Evolutionary conservation across 352 stramenopile genomes (phyloP), one percentile per base, ranked within the genome.

Genomic region (Pythium coloratum): DNA sequence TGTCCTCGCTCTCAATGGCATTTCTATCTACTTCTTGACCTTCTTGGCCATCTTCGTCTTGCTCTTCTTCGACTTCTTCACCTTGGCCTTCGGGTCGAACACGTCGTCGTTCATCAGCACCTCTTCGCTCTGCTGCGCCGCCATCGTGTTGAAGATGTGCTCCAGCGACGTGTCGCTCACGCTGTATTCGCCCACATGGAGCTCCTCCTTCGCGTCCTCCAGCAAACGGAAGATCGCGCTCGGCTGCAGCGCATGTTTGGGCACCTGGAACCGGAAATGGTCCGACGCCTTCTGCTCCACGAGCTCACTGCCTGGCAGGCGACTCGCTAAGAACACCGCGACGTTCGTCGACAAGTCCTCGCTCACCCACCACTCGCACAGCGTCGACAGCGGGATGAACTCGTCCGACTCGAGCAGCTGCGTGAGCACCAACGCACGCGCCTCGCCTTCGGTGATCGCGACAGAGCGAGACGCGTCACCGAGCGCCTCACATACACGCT

Each of bases 121-220:
- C 65, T 82, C 75, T 51, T 82, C 71, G 24, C 91, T 81, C 62
- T 96, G 88, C 57, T 93, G 75, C 1, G 76, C 76, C 0, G 91
- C 91, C 71, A 97, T 93, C 49, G 78, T 77, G 73, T 97, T 97
- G 78, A 98, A 97, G 71, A 98, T 94, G 54, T 94, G 81, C 75
- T 97, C 91, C 24, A 97, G 74, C 18, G 89, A 92, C n/a, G 86
- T 94, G 69, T 97, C 84, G 40, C 82, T 91, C 58, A 97, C 77
- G 50, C 78, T 89, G 69, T 97, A 97, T 70, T 96, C 84, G 55
- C 80, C 75, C 56, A 97, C 86, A 26, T 72, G 59, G 14, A 94
- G 66, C 0, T 60, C 44, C 0, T 66, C n/a, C 50, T 87, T 92
- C 16, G 74, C 73, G 2, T 76, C 67, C 57, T 97, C 91, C 3